Evolutionary conservation across 495 filamentous ascomycete species (phyloP), one percentile per base, ranked within the genome.

Genomic region (Xylaria grammica): DNA sequence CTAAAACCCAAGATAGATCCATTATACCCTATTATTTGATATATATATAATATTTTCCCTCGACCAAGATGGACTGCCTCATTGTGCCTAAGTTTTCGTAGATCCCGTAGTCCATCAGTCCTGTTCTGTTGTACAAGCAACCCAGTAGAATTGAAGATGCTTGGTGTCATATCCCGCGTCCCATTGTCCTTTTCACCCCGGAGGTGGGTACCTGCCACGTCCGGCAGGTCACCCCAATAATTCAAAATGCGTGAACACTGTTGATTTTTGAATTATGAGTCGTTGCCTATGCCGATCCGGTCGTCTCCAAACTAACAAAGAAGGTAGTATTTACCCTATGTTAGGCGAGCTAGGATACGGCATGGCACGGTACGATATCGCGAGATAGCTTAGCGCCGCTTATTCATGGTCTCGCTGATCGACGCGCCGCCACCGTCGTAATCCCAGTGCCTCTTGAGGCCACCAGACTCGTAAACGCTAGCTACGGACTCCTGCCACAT

Each of bases 401-500:
- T 74, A 34, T 62, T 57, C 61, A 69, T 62, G 38, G 69, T 58
- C 17, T 74, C 57, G 10, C 58, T 36, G 13, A 74, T 69, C 40
- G 69, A 70, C 32, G 62, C 44, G 30, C 61, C 67, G 36, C 65
- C 67, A 55, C 62, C 66, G 56, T 82, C 81, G 57, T 81, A 83
- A 67, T 89, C 87, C 91, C 91, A 94, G 29, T 89, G 79, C 42
- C 92, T 81, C 75, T 96, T 96, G 32, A 91, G 72, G 4, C 89
- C 88, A 57, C 88, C 88, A 9, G 46, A 44, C 49, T 93, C 91
- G 77, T 90, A 97, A 1, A 94, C 91, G 70, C 87, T 92, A 15
- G 96, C 94, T 67, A 99, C 94, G 48, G 88, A 92, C 69, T 97
- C 91, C 75, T 97, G 94, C 95, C 95, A 99, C 86, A 97, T 96